Conservation (phyloP, 75 land plant species). For the Azolla pinnata region DNA sequence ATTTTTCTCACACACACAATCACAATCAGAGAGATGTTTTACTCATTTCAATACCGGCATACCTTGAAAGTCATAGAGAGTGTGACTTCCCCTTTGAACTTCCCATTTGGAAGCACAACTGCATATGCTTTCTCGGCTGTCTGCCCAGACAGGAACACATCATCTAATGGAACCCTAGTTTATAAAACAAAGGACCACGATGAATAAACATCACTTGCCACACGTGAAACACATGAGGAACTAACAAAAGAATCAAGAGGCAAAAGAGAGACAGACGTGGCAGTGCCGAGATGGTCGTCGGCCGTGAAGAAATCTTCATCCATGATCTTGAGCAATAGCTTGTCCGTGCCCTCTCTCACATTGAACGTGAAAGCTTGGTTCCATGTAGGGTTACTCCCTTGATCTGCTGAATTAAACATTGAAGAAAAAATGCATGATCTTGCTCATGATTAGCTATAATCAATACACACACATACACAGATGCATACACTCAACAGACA, state of each 20-base stretch:
- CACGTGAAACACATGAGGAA: too few relatives aligned
- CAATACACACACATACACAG: too few relatives aligned
- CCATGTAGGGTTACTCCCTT: conserved; percentile 61
- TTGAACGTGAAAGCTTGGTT: conserved; percentile 62
- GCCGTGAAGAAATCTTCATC: conserved; percentile 40
- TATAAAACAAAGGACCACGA: too few relatives aligned
- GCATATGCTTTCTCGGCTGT: conserved; percentile 33
- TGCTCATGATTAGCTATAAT: too few relatives aligned
- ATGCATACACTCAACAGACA: too few relatives aligned
- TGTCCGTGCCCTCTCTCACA: conserved; percentile 26
- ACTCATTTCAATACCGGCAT: neutral
- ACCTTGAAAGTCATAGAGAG: conserved; percentile 49
- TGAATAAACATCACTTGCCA: too few relatives aligned
- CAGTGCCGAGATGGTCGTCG: conserved; percentile 66
- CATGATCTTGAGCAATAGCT: conserved; percentile 47
- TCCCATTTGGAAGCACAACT: conserved; percentile 35
- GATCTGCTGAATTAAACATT: too few relatives aligned
- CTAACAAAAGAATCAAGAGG: too few relatives aligned
- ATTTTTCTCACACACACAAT: too few relatives aligned
- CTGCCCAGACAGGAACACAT: conserved; percentile 26
- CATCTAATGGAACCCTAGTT: conserved; percentile 45
- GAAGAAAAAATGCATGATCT: too few relatives aligned
- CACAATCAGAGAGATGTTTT: too few relatives aligned
- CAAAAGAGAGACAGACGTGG: conserved; percentile 24
- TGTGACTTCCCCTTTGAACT: conserved; percentile 43